phyloP scores from a whole-genome alignment of 176 grass and related monocot genomes.

The Secale cereale region DNA sequence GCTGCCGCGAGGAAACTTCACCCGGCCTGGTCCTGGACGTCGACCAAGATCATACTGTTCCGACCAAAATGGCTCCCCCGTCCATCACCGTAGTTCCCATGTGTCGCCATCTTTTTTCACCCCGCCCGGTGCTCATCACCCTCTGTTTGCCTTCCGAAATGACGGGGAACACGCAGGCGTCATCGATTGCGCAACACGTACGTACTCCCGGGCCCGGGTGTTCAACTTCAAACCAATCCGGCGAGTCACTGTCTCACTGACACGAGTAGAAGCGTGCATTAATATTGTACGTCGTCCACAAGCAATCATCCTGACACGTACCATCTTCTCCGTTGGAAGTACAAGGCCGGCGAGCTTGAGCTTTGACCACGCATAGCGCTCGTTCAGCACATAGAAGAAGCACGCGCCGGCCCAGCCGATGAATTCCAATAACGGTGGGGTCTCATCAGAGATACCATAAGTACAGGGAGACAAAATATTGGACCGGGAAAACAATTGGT shows the following conservation, averaged over 20 bases:
- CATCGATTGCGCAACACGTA: not conserved
- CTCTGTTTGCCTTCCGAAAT: not conserved
- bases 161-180: not conserved
- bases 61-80: not conserved
- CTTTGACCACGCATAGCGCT: not conserved
- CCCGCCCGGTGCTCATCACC: not conserved
- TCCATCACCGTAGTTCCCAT: too few species aligned
- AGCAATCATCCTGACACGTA: not conserved
- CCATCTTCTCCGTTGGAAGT: not conserved
- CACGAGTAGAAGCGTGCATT: not conserved
- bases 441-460: not conserved
- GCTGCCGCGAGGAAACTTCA: slow-evolving; percentile 7
- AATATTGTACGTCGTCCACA: not conserved
- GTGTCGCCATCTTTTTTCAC: too few species aligned
- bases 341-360: not conserved
- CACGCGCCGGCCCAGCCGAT: not conserved
- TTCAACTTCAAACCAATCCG: not conserved
- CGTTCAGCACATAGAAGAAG: not conserved
- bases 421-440: not conserved
- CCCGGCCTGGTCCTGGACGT: not conserved
- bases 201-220: not conserved
- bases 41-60: too few species aligned
- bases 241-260: not conserved
- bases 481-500: slow-evolving; percentile 14
- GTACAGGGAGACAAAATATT: slow-evolving; percentile 27